Evolutionary conservation across 345 rosid genomes (phyloP), one percentile per base, ranked within the genome.

Genomic region (Citrus inodora): DNA sequence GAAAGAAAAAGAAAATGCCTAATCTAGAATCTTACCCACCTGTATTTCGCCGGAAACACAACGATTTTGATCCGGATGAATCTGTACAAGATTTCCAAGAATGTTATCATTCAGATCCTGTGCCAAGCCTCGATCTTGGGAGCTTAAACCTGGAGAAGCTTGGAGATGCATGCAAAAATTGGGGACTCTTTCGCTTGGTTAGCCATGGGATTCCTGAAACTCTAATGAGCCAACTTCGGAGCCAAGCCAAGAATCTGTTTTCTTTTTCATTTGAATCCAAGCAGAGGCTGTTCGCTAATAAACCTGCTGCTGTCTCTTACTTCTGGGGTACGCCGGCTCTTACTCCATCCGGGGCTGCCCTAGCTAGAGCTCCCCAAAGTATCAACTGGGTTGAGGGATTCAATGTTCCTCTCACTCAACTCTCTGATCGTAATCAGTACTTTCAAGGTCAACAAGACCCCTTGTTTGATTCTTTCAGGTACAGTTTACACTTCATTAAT

Each of bases 251-350:
- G 37, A 77, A 76, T 65, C 35, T 91, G 11, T 86, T 91, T 74
- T 55, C 87, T 70, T 85, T 88, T 1, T 75, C 97, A 16, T 91
- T 89, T 70, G 90, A 90, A 13, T 59, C 88, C 75, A 89, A 89
- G 56, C 87, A 65, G 24, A 76, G 62, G 9, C 59, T 83, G 1
- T 74, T 90, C 82, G 63, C 84, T 46, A 66, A n/a, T 74, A 46
- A 46, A 46, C 85, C 88, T 76, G 22, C 21, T 0, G 85, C 88
- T 10, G 37, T 89, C 69, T 91, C 97, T 38, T 92, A 94, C 81
- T 92, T 91, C 38, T 91, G 93, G 92, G 98, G 97, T 56, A 90
- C 93, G 28, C 92, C 95, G 32, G 91, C 86, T 33, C 82, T 94
- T 0, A 89, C 90, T 27, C 87, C 84, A 6, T 84, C 93, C 0